These are phyloP conservation scores for Tolypocladium endophyticum DNA, from an alignment of 2,329 filamentous ascomycete genomes.

Conservation along the genomic window DNA sequence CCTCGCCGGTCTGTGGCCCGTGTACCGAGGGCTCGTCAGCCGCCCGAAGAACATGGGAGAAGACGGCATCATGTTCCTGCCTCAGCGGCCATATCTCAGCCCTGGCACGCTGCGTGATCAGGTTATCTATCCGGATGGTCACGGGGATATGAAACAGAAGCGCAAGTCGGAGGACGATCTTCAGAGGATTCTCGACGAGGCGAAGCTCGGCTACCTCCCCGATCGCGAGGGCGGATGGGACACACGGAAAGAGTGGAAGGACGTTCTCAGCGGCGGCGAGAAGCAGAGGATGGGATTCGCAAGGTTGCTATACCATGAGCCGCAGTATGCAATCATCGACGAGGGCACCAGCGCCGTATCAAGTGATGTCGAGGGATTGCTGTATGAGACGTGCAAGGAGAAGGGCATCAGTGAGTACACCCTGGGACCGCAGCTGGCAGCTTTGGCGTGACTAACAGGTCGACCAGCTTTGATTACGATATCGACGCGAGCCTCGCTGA, in stretches of 20 bases:
- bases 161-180: slow-evolving; percentile 71
- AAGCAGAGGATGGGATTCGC: slow-evolving; percentile 95
- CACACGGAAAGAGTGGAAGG: slow-evolving; percentile 95
- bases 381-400: slow-evolving; percentile 90
- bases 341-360: slow-evolving; percentile 93
- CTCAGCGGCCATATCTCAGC: slow-evolving; percentile 84
- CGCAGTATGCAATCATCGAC: slow-evolving; percentile 86
- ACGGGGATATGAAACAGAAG: slow-evolving; percentile 82
- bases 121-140: slow-evolving; percentile 94
- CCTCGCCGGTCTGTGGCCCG: slow-evolving; percentile 87
- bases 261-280: slow-evolving; percentile 92
- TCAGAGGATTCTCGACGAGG: slow-evolving; percentile 67
- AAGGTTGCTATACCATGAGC: slow-evolving; percentile 85
- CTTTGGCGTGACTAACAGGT: slow-evolving; percentile 5
- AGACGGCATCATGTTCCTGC: slow-evolving; percentile 97
- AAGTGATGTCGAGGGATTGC: slow-evolving; percentile 82
- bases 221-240: slow-evolving; percentile 94
- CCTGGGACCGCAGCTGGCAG: background rate
- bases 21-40: slow-evolving; percentile 86
- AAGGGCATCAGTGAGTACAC: slow-evolving; percentile 73
- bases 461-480: slow-evolving; percentile 76
- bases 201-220: slow-evolving; percentile 78
- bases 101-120: slow-evolving; percentile 91
- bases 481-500: slow-evolving; percentile 84
- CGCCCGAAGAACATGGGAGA: slow-evolving; percentile 69